Base-by-base conservation (phyloP, 2,329 filamentous ascomycete species). In the Trichoderma simmonsii region DNA sequence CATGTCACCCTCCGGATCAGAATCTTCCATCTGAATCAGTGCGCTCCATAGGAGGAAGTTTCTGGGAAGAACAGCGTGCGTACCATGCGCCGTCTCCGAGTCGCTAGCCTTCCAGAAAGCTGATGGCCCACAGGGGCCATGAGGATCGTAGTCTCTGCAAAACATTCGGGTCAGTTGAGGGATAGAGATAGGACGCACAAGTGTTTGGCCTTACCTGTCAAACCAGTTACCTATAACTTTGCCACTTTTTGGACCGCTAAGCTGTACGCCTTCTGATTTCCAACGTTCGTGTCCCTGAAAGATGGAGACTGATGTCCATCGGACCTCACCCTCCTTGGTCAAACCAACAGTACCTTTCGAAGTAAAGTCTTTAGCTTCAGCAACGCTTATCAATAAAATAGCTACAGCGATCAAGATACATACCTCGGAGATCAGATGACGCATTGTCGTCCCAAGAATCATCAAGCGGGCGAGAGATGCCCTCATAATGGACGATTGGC, bases 31-130 rank as follows among this genome's bases (percentile, higher is more conserved):
- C 39, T 75, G 70, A 24, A 79, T 72, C 21, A 74, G 73, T n/a
- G 74, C 77, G 54, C 77, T 76, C 9, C 78, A 76, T 3, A 80
- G 36, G 32, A 81, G 75, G n/a, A 80, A 80, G 15, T 80, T 78
- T 8, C 73, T 77, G 7, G 79, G 76, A 4, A 82, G 77, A 62
- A 75, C 73, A 8, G 71, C 75, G 24, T 72, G 71, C 57, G 60
- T 48, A 14, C 69, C 62, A n/a, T 61, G 39, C 6, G 54, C 71
- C 39, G 74, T 48, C 72, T 75, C 69, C 18, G 81, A 80, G 75
- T 92, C 89, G 57, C 85, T 87, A 12, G 91, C 83, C 81, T 95
- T 95, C 92, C 92, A 95, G 77, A 93, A 94, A 0, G 90, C 91
- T 1, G 91, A 93, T 1, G 92, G 92, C 0, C 92, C 92, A 2